Conservation (phyloP, 176 grass and related monocot species). For the Juncus effusus region DNA sequence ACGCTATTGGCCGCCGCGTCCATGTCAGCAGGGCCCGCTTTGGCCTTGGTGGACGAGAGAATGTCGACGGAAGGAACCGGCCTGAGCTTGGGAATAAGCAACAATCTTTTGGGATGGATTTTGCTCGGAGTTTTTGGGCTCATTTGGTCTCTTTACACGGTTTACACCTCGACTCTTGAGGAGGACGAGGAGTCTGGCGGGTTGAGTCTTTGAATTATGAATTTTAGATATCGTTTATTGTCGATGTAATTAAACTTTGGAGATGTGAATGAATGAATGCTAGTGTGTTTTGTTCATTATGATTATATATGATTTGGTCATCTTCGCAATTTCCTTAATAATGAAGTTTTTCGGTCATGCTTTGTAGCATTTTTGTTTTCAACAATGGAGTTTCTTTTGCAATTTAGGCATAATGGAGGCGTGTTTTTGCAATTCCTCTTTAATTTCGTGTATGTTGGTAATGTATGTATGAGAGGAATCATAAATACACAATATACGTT, state of each 20-base stretch:
- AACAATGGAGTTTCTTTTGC: too few relatives aligned
- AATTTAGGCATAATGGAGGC: too few relatives aligned
- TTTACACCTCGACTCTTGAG: slow-evolving; percentile 83
- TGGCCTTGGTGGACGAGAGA: slow-evolving; percentile 92
- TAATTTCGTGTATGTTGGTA: too few relatives aligned
- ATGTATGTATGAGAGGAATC: too few relatives aligned
- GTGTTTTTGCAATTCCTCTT: too few relatives aligned
- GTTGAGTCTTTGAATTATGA: slow-evolving; percentile 49
- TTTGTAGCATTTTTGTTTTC: too few relatives aligned
- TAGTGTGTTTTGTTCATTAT: slow-evolving; percentile 11
- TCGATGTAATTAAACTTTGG: slow-evolving; percentile 26
- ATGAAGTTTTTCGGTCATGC: too few relatives aligned
- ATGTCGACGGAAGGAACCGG: slow-evolving; percentile 92
- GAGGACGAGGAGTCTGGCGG: slow-evolving; percentile 93
- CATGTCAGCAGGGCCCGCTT: slow-evolving; percentile 45
- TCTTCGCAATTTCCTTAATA: too few relatives aligned
- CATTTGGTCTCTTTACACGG: slow-evolving; percentile 90
- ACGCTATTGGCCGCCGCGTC: slow-evolving; percentile 39
- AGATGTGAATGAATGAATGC: slow-evolving; percentile 2
- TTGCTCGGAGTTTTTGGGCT: slow-evolving; percentile 74
- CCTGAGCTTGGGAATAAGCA: slow-evolving; percentile 86
- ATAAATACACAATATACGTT: too few relatives aligned
- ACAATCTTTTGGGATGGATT: slow-evolving; percentile 93
- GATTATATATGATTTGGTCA: too few relatives aligned
- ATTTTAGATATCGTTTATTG: neutral